Percentiles rank a stretch among this genome's conserved stretches.
Conservation (phyloP, 2,329 filamentous ascomycete species). For the Hymenoscyphus linearis region DNA sequence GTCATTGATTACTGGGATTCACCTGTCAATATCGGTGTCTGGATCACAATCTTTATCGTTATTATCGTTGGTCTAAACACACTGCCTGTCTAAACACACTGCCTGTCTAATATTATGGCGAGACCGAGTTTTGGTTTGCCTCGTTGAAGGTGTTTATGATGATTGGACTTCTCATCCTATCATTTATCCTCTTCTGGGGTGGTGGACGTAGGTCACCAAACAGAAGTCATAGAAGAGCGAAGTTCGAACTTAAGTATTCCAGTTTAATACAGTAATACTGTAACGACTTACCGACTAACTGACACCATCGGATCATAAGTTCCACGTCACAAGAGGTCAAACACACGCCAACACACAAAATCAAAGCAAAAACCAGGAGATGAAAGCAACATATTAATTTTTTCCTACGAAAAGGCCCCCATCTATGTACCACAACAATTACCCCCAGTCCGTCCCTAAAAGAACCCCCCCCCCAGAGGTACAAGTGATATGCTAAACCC, state of each 20-base stretch:
- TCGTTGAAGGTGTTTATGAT: conserved; percentile 32
- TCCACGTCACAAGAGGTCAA: no score
- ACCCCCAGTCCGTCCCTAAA: background rate
- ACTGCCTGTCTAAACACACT: no score
- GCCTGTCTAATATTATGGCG: conserved; percentile 52
- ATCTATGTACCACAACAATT: background rate
- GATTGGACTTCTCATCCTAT: conserved; percentile 29
- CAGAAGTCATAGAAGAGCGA: no score
- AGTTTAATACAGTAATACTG: no score
- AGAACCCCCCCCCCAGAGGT: background rate
- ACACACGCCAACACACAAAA: no score
- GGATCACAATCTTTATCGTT: conserved; percentile 37
- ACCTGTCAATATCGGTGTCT: conserved; percentile 38
- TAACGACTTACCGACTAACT: no score
- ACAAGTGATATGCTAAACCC: no score
- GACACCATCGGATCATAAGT: no score
- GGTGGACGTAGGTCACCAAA: conserved; percentile 29
- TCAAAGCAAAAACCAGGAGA: background rate
- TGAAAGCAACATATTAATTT: background rate
- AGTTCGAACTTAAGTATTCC: no score
- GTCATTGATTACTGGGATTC: conserved; percentile 41
- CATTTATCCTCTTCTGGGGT: conserved; percentile 33
- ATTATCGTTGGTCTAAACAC: conserved; percentile 37
- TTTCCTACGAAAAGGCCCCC: background rate
- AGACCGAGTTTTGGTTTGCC: conserved; percentile 50